Percentiles rank a stretch among this genome's conserved stretches.
These are phyloP conservation scores for Russula griseocarnosa DNA, from an alignment of 768 basidiomycete genomes.

Conservation along the genomic window DNA sequence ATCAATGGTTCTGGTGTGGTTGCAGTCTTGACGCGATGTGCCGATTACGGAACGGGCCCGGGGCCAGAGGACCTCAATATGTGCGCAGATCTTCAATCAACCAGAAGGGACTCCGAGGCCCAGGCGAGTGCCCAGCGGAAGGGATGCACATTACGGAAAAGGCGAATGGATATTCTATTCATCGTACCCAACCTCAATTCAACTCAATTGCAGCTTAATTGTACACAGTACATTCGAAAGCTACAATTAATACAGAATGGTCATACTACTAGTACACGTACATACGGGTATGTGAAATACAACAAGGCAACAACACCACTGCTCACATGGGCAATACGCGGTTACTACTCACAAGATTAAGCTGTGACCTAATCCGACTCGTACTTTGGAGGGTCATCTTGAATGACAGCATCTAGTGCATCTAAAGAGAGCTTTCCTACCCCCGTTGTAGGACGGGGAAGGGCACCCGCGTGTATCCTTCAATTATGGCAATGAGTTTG, in stretches of 20 bases:
- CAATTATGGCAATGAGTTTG: neutral
- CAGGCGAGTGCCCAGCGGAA: too few relatives aligned
- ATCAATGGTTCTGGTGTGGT: too few relatives aligned
- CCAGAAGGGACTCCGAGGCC: too few relatives aligned
- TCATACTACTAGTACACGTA: neutral
- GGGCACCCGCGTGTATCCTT: constrained; percentile 9
- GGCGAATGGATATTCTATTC: too few relatives aligned
- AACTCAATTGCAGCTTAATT: too few relatives aligned
- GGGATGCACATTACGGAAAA: too few relatives aligned
- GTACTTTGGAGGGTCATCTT: neutral
- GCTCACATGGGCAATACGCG: neutral
- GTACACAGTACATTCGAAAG: neutral
- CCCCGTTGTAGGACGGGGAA: neutral
- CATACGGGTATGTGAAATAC: neutral
- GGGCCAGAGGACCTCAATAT: too few relatives aligned
- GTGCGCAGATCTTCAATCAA: too few relatives aligned
- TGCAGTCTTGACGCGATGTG: too few relatives aligned
- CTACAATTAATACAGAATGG: too few relatives aligned
- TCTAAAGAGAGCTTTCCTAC: neutral
- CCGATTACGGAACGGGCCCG: too few relatives aligned
- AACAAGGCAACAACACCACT: neutral
- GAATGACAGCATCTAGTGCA: neutral
- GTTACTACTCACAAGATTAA: neutral
- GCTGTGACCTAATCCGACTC: neutral
- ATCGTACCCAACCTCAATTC: too few relatives aligned